Evolutionary conservation across 352 stramenopile species (phyloP).

Genomic region (Phytophthora sansomeana): DNA sequence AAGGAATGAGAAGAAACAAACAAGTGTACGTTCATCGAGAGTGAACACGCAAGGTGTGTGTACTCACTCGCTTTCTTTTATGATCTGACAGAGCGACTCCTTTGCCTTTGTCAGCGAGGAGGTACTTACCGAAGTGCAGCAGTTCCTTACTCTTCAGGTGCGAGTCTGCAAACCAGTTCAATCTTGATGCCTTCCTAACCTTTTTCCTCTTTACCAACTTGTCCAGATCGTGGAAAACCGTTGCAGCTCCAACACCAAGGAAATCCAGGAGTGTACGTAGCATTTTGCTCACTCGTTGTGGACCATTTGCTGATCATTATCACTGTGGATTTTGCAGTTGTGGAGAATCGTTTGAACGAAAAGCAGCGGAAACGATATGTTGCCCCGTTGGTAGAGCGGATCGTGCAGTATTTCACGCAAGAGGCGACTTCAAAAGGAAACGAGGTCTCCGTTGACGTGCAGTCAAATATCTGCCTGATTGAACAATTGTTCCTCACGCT

Average conservation of each 20-base stretch:
- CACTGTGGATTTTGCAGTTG: slow-evolving; percentile 26
- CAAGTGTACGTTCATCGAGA: slow-evolving; percentile 6
- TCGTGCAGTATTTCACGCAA: slow-evolving; percentile 46
- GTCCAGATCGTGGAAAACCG: slow-evolving; percentile 62
- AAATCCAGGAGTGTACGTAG: slow-evolving; percentile 65
- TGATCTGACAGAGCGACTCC: slow-evolving; percentile 34
- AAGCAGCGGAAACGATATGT: slow-evolving; percentile 49
- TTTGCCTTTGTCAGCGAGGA: slow-evolving; percentile 37
- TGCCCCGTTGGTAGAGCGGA: slow-evolving; percentile 44
- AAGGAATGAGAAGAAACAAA: slow-evolving; percentile 28
- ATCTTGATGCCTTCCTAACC: not conserved
- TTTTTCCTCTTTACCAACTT: not conserved
- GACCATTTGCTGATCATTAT: not conserved
- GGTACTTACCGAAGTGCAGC: slow-evolving; percentile 35
- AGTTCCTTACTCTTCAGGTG: slow-evolving; percentile 51
- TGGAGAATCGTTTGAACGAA: slow-evolving; percentile 46
- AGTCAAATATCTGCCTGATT: slow-evolving; percentile 72
- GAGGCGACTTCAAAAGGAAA: slow-evolving; percentile 35
- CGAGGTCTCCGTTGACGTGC: slow-evolving; percentile 67
- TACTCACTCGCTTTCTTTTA: not conserved
- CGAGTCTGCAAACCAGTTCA: not conserved
- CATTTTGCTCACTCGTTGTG: not conserved
- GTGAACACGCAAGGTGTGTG: not conserved
- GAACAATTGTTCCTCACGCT: slow-evolving; percentile 68
- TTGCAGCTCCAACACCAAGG: slow-evolving; percentile 54